A percentile compares a stretch with the other conserved stretches of the same genome.
Evolutionary conservation across 192 early-diverging fungal genomes (phyloP).

Genomic region (Coemansia biformis): DNA sequence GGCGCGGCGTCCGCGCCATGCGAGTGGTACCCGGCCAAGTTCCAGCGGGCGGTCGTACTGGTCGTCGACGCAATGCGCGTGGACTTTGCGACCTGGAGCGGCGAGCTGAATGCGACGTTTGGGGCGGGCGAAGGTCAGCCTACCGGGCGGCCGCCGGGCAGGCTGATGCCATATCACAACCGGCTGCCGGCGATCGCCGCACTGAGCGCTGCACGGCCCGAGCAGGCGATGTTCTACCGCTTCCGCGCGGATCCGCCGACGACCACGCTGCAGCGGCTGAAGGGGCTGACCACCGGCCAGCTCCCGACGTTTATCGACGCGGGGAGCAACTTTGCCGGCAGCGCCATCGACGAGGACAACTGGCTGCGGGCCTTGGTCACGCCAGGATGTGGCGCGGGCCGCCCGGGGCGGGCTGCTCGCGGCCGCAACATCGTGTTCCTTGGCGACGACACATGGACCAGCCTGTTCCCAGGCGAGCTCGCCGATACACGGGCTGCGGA

Average conservation of each 20-base stretch:
- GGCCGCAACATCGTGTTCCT: conserved; percentile 65
- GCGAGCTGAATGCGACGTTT: conserved; percentile 10
- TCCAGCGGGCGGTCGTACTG: conserved; percentile 60
- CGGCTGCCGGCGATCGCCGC: conserved; percentile 45
- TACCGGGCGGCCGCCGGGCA: background rate
- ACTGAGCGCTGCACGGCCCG: conserved; percentile 48
- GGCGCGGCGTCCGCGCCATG: background rate
- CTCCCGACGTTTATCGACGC: conserved; percentile 79
- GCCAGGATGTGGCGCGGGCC: conserved; percentile 3
- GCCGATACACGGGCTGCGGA: conserved; percentile 21
- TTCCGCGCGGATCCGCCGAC: conserved; percentile 76
- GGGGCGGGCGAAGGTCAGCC: background rate
- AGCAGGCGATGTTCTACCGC: conserved; percentile 59
- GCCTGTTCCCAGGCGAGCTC: conserved; percentile 71
- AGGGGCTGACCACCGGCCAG: conserved; percentile 74
- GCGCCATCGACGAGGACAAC: conserved; percentile 72
- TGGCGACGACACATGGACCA: conserved; percentile 96
- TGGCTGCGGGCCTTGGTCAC: conserved; percentile 60
- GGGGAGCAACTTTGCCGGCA: conserved; percentile 75
- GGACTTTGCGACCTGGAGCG: conserved; percentile 58
- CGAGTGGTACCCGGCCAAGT: conserved; percentile 48
- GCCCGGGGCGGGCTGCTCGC: no score
- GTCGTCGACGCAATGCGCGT: conserved; percentile 71
- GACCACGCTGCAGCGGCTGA: conserved; percentile 75
- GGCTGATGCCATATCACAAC: conserved; percentile 40